Evolutionary conservation across 2,329 filamentous ascomycete species (phyloP).

Genomic region (Anisogramma anomala): DNA sequence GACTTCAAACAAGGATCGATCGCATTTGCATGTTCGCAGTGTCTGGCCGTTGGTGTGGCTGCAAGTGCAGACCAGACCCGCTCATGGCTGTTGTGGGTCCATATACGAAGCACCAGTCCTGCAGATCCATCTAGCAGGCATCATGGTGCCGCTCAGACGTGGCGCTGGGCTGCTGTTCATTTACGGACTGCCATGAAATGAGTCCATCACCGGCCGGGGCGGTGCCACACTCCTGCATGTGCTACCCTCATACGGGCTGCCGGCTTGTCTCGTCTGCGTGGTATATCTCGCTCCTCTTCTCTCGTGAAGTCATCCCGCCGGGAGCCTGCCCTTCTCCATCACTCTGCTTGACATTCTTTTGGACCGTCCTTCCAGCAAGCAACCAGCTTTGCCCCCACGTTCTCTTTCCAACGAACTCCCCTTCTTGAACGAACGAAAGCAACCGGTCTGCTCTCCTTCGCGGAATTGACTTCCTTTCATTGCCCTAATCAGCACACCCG

Average conservation of each 20-base stretch:
- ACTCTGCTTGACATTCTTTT: conserved; percentile 15
- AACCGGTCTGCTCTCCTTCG: conserved; percentile 21
- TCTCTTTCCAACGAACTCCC: conserved; percentile 19
- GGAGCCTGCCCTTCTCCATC: conserved; percentile 12
- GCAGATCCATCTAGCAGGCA: neutral
- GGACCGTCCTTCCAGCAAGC: conserved; percentile 13
- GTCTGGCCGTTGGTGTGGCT: no score
- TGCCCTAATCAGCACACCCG: conserved; percentile 15
- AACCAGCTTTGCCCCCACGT: conserved; percentile 12
- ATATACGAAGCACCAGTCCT: no score
- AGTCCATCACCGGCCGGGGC: conserved; percentile 8
- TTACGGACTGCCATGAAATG: conserved; percentile 13
- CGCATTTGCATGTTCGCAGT: no score
- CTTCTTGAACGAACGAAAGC: conserved; percentile 20
- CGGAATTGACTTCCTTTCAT: conserved; percentile 24
- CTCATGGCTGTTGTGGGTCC: no score
- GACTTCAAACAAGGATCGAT: conserved; percentile 13
- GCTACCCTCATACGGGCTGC: conserved; percentile 13
- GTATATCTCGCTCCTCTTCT: conserved; percentile 13
- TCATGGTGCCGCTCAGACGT: conserved; percentile 9
- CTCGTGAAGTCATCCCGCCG: conserved; percentile 11
- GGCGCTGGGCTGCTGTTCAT: conserved; percentile 11
- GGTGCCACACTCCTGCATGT: conserved; percentile 12
- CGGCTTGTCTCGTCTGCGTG: conserved; percentile 6
- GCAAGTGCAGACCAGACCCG: no score